phyloP scores from a whole-genome alignment of 2,329 filamentous ascomycete species.

The Microdochium nivale region DNA sequence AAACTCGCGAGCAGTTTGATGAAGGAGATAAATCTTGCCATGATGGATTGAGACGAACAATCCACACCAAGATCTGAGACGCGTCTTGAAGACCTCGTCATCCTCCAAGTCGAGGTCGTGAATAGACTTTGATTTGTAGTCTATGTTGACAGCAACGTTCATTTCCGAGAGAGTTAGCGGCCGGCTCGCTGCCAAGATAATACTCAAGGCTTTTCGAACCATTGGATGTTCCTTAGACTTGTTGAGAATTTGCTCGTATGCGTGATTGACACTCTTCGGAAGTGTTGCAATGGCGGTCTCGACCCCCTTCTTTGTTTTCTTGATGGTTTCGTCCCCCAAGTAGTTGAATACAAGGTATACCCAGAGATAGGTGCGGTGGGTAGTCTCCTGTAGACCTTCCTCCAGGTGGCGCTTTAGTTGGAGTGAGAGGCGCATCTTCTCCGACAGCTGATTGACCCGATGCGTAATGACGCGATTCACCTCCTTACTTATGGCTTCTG shows the following conservation, averaged over 20 bases:
- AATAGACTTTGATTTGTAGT: not conserved
- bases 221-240: slow-evolving; percentile 5
- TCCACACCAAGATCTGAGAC: slow-evolving; percentile 15
- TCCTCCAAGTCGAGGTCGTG: slow-evolving; percentile 1
- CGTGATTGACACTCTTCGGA: slow-evolving; percentile 18
- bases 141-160: slow-evolving; percentile 13
- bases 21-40: slow-evolving; percentile 18
- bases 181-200: slow-evolving; percentile 16
- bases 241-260: slow-evolving; percentile 19
- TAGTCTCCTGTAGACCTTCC: slow-evolving; percentile 7
- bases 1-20: slow-evolving; percentile 23
- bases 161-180: slow-evolving; percentile 18
- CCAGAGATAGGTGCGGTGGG: slow-evolving; percentile 28
- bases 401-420: slow-evolving; percentile 9
- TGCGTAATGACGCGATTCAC: slow-evolving; percentile 23
- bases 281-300: slow-evolving; percentile 10
- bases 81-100: slow-evolving; percentile 8
- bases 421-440: slow-evolving; percentile 4
- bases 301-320: slow-evolving; percentile 8
- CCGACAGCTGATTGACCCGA: slow-evolving; percentile 13
- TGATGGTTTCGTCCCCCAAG: slow-evolving; percentile 5
- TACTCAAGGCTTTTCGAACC: slow-evolving; percentile 11
- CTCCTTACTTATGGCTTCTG: slow-evolving; percentile 23
- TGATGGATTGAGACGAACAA: slow-evolving; percentile 18
- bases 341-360: slow-evolving; percentile 24